Percentiles rank a stretch among this genome's conserved stretches.
Evolutionary conservation across 2,329 filamentous ascomycete species (phyloP).

Genomic region (Pseudogymnoascus sp.): DNA sequence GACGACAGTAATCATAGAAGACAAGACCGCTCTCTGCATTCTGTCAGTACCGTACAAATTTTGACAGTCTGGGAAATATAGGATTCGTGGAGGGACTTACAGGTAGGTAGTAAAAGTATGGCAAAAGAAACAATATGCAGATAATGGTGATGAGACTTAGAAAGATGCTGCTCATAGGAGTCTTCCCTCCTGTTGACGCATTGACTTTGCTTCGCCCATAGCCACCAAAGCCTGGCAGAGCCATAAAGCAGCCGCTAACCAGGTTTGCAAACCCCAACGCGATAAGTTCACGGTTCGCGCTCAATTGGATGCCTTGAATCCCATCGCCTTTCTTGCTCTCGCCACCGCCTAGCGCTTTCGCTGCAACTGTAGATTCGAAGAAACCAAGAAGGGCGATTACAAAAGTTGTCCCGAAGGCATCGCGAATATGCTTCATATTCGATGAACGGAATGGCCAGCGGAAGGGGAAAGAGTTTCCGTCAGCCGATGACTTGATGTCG

Average conservation of each 20-base stretch:
- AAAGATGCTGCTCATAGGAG: conserved; percentile 87
- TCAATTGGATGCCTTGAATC: conserved; percentile 74
- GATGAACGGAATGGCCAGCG: conserved; percentile 75
- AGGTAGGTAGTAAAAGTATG: conserved; percentile 93
- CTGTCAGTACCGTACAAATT: conserved; percentile 15
- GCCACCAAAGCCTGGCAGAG: conserved; percentile 87
- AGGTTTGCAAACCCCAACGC: conserved; percentile 86
- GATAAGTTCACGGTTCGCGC: conserved; percentile 87
- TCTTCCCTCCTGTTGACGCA: conserved; percentile 81
- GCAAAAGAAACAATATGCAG: conserved; percentile 73
- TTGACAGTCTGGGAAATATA: background rate
- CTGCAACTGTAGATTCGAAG: conserved; percentile 94
- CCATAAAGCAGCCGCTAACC: conserved; percentile 86
- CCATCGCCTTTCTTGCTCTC: conserved; percentile 48
- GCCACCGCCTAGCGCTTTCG: conserved; percentile 70
- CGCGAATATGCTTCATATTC: conserved; percentile 74
- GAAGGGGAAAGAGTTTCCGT: conserved; percentile 64
- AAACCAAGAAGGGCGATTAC: conserved; percentile 94
- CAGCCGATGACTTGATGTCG: conserved; percentile 65
- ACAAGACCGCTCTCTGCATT: conserved; percentile 79
- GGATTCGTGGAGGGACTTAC: conserved; percentile 46
- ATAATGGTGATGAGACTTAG: conserved; percentile 75
- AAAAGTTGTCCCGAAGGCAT: conserved; percentile 84
- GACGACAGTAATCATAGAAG: conserved; percentile 89
- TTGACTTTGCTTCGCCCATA: conserved; percentile 97